phyloP scores from a whole-genome alignment of 2,329 filamentous ascomycete species.

The Ophiostoma australiae region DNA sequence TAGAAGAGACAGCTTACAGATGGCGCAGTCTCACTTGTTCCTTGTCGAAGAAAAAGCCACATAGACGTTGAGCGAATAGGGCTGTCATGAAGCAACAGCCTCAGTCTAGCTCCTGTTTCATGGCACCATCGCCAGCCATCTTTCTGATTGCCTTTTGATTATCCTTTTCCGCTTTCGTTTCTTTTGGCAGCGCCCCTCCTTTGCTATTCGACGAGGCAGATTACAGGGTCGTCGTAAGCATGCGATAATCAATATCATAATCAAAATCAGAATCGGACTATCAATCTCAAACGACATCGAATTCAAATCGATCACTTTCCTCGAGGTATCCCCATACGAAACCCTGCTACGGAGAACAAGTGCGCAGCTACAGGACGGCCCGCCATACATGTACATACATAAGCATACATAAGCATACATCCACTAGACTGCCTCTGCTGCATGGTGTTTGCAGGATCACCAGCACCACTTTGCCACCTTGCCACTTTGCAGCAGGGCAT shows the following conservation, averaged over 20 bases:
- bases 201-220: background rate
- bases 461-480: conserved; percentile 11
- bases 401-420: conserved; percentile 5
- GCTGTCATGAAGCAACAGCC: background rate
- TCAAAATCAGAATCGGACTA: background rate
- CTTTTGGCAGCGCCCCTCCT: background rate
- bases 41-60: background rate
- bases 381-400: conserved; percentile 21
- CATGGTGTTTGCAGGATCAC: conserved; percentile 20
- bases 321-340: background rate
- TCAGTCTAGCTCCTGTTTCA: conserved; percentile 19
- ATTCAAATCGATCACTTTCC: background rate
- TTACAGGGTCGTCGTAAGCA: background rate
- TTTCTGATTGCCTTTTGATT: background rate
- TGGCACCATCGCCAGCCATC: background rate
- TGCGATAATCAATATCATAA: background rate
- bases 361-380: conserved; percentile 12
- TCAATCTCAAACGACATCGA: background rate
- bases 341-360: background rate
- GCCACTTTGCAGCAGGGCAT: conserved; percentile 1
- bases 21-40: background rate
- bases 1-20: background rate
- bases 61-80: conserved; percentile 14
- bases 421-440: conserved; percentile 14
- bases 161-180: background rate